phyloP scores from a whole-genome alignment of 176 grass and related monocot species.

The Dendrocalamus sinicus region DNA sequence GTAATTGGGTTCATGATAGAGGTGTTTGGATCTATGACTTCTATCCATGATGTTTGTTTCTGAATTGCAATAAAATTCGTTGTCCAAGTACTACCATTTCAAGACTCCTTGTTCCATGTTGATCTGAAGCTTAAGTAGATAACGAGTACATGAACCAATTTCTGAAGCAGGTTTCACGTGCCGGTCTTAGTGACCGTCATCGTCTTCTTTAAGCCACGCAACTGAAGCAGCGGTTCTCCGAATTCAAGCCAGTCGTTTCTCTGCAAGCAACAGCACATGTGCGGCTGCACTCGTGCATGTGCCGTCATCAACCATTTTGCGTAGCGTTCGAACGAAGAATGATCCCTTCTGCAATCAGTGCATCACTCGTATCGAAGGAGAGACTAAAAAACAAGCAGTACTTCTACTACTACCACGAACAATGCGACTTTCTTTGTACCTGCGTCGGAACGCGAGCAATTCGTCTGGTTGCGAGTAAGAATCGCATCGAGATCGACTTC shows the following conservation, averaged over 20 bases:
- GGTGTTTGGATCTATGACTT: background rate
- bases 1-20: background rate
- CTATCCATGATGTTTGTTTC: background rate
- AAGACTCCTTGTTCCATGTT: background rate
- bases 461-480: background rate
- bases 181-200: background rate
- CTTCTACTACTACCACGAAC: background rate
- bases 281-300: background rate
- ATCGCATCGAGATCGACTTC: background rate
- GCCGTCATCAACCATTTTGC: background rate
- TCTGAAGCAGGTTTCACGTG: background rate
- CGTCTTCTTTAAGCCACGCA: constrained; percentile 24
- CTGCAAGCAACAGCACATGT: constrained; percentile 7
- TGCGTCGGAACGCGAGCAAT: background rate
- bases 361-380: background rate
- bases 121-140: background rate
- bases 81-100: background rate
- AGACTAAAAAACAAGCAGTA: background rate
- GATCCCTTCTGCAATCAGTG: background rate
- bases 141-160: too few relatives aligned
- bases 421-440: background rate
- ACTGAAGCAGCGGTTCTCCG: background rate
- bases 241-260: background rate
- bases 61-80: background rate
- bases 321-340: background rate